Conservation (phyloP, 2,329 filamentous ascomycete genomes). For the Hymenoscyphus scutula region DNA sequence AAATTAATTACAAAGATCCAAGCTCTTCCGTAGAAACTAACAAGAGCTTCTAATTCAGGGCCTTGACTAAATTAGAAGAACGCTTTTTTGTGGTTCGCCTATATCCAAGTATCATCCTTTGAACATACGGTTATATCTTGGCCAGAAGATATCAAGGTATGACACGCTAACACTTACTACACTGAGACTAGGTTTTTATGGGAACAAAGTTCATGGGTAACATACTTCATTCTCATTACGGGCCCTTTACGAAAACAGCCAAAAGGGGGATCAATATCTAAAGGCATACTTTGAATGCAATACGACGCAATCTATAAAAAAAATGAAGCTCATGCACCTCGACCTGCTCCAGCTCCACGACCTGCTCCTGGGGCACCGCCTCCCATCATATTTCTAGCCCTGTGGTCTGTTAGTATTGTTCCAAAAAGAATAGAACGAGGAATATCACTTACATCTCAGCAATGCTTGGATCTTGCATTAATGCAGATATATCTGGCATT, state of each 20-base stretch:
- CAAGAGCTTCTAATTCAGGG: not conserved
- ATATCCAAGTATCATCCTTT: not conserved
- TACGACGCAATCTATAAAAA: not conserved
- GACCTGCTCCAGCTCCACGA: constrained; percentile 10
- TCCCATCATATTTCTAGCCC: constrained; percentile 14
- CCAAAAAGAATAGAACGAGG: not conserved
- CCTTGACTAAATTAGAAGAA: not conserved
- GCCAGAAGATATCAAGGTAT: not conserved
- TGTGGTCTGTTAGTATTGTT: not conserved
- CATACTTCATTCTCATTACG: constrained; percentile 1
- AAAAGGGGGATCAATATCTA: constrained; percentile 5
- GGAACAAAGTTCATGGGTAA: not conserved
- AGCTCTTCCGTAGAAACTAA: too few species aligned
- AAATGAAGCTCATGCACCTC: constrained; percentile 8
- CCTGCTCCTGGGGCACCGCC: constrained; percentile 5
- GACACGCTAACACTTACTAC: not conserved
- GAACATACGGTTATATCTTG: not conserved
- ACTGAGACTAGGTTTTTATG: not conserved
- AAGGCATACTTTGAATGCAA: constrained; percentile 3
- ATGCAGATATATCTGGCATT: constrained; percentile 78
- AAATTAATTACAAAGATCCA: too few species aligned
- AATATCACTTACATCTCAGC: constrained; percentile 62
- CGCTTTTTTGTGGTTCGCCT: not conserved
- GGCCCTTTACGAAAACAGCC: not conserved
- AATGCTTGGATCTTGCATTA: constrained; percentile 92